Base-by-base conservation (phyloP, 495 filamentous ascomycete species). In the Penicillium taxi region DNA sequence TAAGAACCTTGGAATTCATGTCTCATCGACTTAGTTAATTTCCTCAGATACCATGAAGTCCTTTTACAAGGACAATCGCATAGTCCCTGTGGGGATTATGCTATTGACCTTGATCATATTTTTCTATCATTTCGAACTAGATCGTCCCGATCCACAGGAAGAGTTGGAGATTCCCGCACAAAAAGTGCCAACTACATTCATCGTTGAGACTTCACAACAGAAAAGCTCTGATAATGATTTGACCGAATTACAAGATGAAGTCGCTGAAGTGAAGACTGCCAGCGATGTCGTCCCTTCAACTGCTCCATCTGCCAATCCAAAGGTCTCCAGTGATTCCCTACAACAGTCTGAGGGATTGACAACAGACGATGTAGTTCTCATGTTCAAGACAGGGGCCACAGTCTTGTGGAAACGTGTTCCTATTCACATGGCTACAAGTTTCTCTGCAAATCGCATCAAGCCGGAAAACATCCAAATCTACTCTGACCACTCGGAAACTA, bases 351-450 rank as follows among this genome's bases (percentile, higher is more conserved):
- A 35, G 16, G 36, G 36, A 18, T 67, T 55, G 56, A 66, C 41
- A 55, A 4, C 71, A 50, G 37, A 42, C 42, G 33, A 55, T 67
- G 52, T 56, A 47, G 59, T 40, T 11, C 54, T 66, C 4, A 45
- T 66, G 28, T 53, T 66, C 38, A 63, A 63, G 20, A 64, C 63
- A 9, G 63, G 60, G 4, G 56, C 61, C 24, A 54, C 58, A 11
- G 55, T 61, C 24, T 36, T 59, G 19, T 56, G 50, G 38, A 44
- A 56, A 17, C 59, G 59, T 12, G 38, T 66, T 2, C 63, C 63
- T 11, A 60, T 63, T 17, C 53, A 56, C 32, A 26, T 56, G 18
- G 14, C 47, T 9, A 53, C 50, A n/a, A 48, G 29, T 15, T 37
- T 53, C 25, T 42, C 46, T 8, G 41, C 49, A 2, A 28, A 39